phyloP scores from a whole-genome alignment of 148 eudicot genomes.

The Camellia lanceoleosa region DNA sequence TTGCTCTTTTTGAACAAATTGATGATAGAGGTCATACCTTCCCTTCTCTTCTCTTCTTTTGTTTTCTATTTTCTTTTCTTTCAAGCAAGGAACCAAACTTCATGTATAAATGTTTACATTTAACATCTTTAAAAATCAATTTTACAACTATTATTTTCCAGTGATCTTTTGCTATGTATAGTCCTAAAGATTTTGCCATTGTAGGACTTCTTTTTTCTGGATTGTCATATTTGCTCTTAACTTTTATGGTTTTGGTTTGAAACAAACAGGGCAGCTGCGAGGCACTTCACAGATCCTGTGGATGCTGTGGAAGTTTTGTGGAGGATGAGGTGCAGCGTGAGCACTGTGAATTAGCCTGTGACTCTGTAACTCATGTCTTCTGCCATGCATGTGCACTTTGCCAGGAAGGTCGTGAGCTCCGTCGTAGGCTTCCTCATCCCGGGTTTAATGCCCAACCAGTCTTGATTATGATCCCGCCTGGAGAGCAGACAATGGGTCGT shows the following conservation, averaged over 20 bases:
- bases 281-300: conserved; percentile 47
- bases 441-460: conserved; percentile 61
- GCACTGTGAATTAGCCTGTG: conserved; percentile 73
- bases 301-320: conserved; percentile 52
- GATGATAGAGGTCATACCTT: too few species aligned
- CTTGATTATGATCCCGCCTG: conserved; percentile 66
- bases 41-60: too few species aligned
- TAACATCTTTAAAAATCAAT: too few species aligned
- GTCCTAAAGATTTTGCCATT: too few species aligned
- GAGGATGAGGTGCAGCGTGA: conserved; percentile 71
- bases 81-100: too few species aligned
- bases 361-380: conserved; percentile 66
- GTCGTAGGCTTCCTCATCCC: conserved; percentile 88
- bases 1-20: too few species aligned
- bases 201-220: too few species aligned
- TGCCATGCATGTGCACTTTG: conserved; percentile 91
- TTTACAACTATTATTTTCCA: too few species aligned
- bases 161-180: too few species aligned
- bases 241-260: conserved; percentile 1
- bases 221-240: too few species aligned
- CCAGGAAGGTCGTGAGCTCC: conserved; percentile 91
- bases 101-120: too few species aligned
- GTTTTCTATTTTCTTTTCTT: too few species aligned
- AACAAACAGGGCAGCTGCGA: conserved; percentile 70
- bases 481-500: conserved; percentile 76